Evolutionary conservation across 2,329 filamentous ascomycete species (phyloP).

Genomic region (Dactylonectria macrodidyma): DNA sequence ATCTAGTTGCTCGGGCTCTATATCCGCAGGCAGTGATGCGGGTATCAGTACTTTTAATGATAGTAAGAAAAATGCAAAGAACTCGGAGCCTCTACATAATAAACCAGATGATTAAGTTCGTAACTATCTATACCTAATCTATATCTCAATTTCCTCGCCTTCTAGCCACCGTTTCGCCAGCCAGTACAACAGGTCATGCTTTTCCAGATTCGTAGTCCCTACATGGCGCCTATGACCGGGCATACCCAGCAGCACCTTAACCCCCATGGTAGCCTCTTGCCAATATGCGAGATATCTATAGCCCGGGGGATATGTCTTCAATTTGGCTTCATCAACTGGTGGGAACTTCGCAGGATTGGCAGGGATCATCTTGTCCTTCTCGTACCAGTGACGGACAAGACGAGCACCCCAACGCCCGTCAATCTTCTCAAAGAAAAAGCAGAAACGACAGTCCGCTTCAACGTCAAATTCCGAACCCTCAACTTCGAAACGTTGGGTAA

Average conservation of each 20-base stretch:
- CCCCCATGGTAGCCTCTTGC: slow-evolving; percentile 62
- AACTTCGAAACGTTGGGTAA: slow-evolving; percentile 63
- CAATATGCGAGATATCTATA: slow-evolving; percentile 63
- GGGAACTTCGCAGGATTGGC: slow-evolving; percentile 60
- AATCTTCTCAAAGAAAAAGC: slow-evolving; percentile 46
- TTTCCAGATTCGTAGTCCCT: slow-evolving; percentile 49
- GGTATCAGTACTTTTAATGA: no score
- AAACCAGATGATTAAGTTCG: no score
- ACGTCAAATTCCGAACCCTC: slow-evolving; percentile 60
- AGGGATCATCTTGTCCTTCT: slow-evolving; percentile 66
- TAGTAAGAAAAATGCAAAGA: no score
- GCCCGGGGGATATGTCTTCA: slow-evolving; percentile 58
- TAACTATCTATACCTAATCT: background rate
- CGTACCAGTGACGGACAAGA: slow-evolving; percentile 65
- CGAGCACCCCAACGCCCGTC: slow-evolving; percentile 58
- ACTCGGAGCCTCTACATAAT: no score
- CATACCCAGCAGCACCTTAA: slow-evolving; percentile 60
- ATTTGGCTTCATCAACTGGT: slow-evolving; percentile 55
- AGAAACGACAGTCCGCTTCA: slow-evolving; percentile 59
- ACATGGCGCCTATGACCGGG: slow-evolving; percentile 57
- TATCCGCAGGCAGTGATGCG: no score
- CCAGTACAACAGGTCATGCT: slow-evolving; percentile 62
- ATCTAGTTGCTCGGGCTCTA: no score
- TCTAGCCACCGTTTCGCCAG: slow-evolving; percentile 61
- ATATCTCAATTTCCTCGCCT: slow-evolving; percentile 52